These are phyloP conservation scores for Myxozyma melibiosi DNA, from an alignment of 805 yeast species.

Conservation along the genomic window DNA sequence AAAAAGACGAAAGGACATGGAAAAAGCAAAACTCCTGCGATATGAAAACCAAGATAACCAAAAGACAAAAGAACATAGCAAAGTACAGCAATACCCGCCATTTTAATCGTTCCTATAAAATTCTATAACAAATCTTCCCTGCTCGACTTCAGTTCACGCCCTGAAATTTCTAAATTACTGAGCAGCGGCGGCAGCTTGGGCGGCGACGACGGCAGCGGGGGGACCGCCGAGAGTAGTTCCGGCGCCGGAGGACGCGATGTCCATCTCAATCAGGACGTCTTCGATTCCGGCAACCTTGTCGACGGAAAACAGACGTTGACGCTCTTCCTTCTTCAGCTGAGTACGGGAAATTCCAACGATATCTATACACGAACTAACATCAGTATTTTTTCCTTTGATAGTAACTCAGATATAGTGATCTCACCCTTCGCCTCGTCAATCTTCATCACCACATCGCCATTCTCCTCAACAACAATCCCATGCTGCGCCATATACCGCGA, in stretches of 20 bases:
- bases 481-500: conserved; percentile 68
- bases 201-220: conserved; percentile 15
- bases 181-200: not conserved
- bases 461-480: conserved; percentile 31
- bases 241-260: conserved; percentile 54
- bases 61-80: too few relatives aligned
- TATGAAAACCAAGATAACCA: too few relatives aligned
- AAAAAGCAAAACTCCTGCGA: too few relatives aligned
- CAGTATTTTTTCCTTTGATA: not conserved
- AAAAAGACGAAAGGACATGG: too few relatives aligned
- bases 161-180: not conserved
- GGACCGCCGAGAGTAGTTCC: conserved; percentile 89
- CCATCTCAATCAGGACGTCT: conserved; percentile 50
- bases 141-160: too few relatives aligned
- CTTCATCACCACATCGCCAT: conserved; percentile 47
- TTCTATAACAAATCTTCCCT: too few relatives aligned
- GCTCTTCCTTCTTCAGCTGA: conserved; percentile 45
- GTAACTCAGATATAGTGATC: not conserved
- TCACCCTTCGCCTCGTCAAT: not conserved
- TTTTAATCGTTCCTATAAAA: too few relatives aligned
- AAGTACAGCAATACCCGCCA: too few relatives aligned
- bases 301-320: conserved; percentile 34
- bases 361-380: conserved; percentile 36
- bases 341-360: conserved; percentile 25
- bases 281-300: conserved; percentile 59